These are phyloP conservation scores for Penicillium paneum DNA, from an alignment of 2,329 filamentous ascomycete genomes.

Conservation along the genomic window DNA sequence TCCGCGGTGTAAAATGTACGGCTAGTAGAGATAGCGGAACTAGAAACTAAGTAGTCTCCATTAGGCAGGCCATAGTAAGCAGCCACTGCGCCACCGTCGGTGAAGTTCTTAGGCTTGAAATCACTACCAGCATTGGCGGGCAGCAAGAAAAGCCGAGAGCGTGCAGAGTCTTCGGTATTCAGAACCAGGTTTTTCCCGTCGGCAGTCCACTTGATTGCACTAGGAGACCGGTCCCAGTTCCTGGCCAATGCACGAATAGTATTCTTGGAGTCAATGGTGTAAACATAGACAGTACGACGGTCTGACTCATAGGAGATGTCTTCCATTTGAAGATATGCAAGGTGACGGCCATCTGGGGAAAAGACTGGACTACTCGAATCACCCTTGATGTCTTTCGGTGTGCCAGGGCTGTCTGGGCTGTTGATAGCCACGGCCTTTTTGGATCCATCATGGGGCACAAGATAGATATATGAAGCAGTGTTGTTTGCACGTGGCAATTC, in stretches of 20 bases:
- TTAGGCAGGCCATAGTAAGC: conserved; percentile 32
- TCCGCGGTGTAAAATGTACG: conserved; percentile 36
- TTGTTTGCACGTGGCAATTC: conserved; percentile 52
- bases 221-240: conserved; percentile 54
- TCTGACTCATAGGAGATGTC: conserved; percentile 77
- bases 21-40: conserved; percentile 36
- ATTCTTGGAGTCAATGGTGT: conserved; percentile 33
- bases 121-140: conserved; percentile 32
- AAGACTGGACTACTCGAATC: conserved; percentile 65
- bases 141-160: conserved; percentile 42
- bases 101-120: conserved; percentile 38
- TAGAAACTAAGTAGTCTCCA: conserved; percentile 34
- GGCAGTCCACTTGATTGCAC: conserved; percentile 49
- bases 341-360: conserved; percentile 65
- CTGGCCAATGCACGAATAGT: conserved; percentile 39
- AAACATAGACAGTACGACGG: conserved; percentile 52
- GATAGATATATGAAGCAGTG: conserved; percentile 80
- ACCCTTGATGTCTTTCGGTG: conserved; percentile 56
- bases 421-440: conserved; percentile 47
- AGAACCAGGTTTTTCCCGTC: conserved; percentile 64
- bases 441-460: conserved; percentile 63
- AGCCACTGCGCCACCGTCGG: conserved; percentile 31
- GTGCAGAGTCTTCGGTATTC: conserved; percentile 68
- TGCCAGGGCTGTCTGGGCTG: conserved; percentile 34
- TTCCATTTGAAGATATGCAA: conserved; percentile 78